Percentiles rank a stretch among this genome's conserved stretches.
These are phyloP conservation scores for Salix udensis DNA, from an alignment of 345 rosid genomes.

Conservation along the genomic window DNA sequence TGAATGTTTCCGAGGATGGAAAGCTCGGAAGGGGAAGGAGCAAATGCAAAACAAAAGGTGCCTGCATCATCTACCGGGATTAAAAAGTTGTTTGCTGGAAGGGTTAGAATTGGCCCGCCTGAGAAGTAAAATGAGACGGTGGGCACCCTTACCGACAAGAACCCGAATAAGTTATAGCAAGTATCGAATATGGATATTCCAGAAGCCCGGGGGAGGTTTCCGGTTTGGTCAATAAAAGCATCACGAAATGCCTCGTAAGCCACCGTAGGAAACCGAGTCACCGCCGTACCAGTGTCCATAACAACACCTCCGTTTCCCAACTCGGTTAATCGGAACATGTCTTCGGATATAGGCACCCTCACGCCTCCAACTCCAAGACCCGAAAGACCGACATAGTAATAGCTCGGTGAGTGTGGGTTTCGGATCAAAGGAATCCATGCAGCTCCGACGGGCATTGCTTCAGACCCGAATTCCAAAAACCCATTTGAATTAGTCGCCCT, in stretches of 20 bases:
- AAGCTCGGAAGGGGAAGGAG: constrained; percentile 61
- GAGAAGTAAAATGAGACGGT: constrained; percentile 83
- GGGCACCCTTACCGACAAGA: constrained; percentile 78
- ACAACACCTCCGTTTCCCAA: constrained; percentile 82
- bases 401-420: constrained; percentile 72
- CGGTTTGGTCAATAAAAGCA: constrained; percentile 55
- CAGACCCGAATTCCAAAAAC: constrained; percentile 72
- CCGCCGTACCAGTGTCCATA: constrained; percentile 98
- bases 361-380: constrained; percentile 84
- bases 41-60: constrained; percentile 89
- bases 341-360: constrained; percentile 56
- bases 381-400: constrained; percentile 69
- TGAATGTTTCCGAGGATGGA: constrained; percentile 96
- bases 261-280: constrained; percentile 63
- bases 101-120: constrained; percentile 72
- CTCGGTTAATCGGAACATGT: constrained; percentile 43
- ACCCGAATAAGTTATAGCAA: constrained; percentile 66
- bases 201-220: constrained; percentile 73
- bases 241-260: constrained; percentile 76
- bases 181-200: constrained; percentile 88
- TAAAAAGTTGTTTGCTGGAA: constrained; percentile 86
- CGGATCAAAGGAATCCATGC: constrained; percentile 84
- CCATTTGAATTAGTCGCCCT: constrained; percentile 67
- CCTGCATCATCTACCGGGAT: constrained; percentile 84
- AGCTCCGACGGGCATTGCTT: constrained; percentile 77